Percentiles rank a stretch among this genome's conserved stretches.
Evolutionary conservation across 2,329 filamentous ascomycete species (phyloP).

Genomic region (Zymoseptoria passerinii): DNA sequence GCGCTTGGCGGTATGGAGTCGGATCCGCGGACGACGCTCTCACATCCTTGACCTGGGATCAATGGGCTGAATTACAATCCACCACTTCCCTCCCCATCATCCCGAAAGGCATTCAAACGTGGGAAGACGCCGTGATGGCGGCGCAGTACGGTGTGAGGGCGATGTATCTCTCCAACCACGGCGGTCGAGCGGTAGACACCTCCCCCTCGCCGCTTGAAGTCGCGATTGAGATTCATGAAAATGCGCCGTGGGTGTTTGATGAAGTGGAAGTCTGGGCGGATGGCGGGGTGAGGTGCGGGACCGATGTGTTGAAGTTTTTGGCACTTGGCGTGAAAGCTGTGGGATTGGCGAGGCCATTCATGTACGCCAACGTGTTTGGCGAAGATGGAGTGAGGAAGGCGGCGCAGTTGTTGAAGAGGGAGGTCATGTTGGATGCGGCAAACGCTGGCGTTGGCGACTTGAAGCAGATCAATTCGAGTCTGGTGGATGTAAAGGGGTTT

Average conservation of each 20-base stretch:
- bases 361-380: constrained; percentile 50
- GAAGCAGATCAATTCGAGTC: constrained; percentile 8
- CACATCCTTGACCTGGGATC: constrained; percentile 10
- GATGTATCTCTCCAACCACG: constrained; percentile 37
- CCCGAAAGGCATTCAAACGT: constrained; percentile 5
- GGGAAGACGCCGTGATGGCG: constrained; percentile 29
- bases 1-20: constrained; percentile 4
- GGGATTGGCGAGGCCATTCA: constrained; percentile 42
- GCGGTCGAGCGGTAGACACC: constrained; percentile 35
- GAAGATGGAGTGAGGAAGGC: constrained; percentile 50
- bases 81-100: constrained; percentile 12
- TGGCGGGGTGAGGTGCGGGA: constrained; percentile 32
- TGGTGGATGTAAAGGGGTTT: not conserved
- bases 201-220: constrained; percentile 64
- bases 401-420: constrained; percentile 44
- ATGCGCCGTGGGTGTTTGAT: constrained; percentile 33
- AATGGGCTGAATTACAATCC: constrained; percentile 6
- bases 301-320: constrained; percentile 32
- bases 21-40: constrained; percentile 3
- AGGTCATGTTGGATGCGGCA: constrained; percentile 31
- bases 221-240: constrained; percentile 65
- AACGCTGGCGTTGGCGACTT: constrained; percentile 13
- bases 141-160: constrained; percentile 32
- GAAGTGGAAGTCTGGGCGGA: constrained; percentile 35
- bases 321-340: constrained; percentile 34